Base-by-base conservation (phyloP, 345 rosid genomes). In the Citrus maxima region DNA sequence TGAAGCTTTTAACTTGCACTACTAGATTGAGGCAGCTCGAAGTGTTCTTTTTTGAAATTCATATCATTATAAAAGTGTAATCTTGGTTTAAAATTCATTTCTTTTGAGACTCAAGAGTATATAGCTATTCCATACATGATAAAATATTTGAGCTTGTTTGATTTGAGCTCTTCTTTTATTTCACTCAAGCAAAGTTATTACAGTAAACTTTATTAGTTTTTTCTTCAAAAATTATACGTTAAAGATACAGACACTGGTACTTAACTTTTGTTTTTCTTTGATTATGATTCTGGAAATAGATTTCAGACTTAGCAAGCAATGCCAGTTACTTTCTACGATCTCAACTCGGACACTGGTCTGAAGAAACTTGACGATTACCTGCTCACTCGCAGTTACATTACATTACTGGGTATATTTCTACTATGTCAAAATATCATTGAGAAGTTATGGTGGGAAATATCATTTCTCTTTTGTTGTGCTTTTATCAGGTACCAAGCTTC, bases 291-390 rank as follows among this genome's bases (percentile, higher is more conserved):
- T 46, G 22, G 34, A 58, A 63, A 21, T 25, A 65, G 40, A 12
- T 22, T n/a, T 66, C 5, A 64, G 10, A 54, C 28, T 0, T 67
- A 6, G 18, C 8, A 25, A 51, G 77, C 70, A 25, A 91, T 91
- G 98, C 97, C 92, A 1, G 85, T 87, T 42, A 7, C 93, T 2
- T 89, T 94, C 85, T n/a, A 80, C 2, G 83, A 88, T 73, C 83
- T 91, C 40, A 82, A 79, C 79, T 86, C 95, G 1, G 84, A 82
- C 4, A 56, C 91, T 64, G 98, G 97, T 40, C 82, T 93, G 88
- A 93, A 94, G 89, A 93, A 94, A 73, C 96, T 91, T 64, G 95
- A 93, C 49, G 93, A 85, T 25, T 88, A 88, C 83, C 97, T 94
- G 19, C 95, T 94, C 64, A 84, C 96, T 67, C 97, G 93, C 79